phyloP scores from a whole-genome alignment of 805 yeast genomes.

The Starmerella ratchasimensis region DNA sequence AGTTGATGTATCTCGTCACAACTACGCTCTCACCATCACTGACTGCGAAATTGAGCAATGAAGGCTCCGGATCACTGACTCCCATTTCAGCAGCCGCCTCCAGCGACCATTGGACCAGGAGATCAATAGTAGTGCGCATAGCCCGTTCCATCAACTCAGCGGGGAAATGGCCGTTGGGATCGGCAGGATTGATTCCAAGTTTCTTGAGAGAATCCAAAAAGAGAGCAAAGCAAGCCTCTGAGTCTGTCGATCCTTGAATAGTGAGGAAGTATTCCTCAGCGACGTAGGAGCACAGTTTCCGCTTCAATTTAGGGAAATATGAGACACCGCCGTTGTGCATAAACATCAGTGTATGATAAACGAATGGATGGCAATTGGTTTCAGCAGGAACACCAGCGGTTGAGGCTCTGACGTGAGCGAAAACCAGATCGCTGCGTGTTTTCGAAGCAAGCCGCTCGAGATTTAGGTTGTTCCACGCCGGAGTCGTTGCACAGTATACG shows the following conservation, averaged over 20 bases:
- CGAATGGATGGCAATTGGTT: slow-evolving; percentile 94
- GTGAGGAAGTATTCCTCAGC: slow-evolving; percentile 65
- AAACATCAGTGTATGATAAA: slow-evolving; percentile 74
- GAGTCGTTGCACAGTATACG: slow-evolving; percentile 87
- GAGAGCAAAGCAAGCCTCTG: slow-evolving; percentile 88
- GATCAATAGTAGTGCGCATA: slow-evolving; percentile 54
- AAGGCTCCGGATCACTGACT: slow-evolving; percentile 44
- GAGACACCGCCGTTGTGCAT: slow-evolving; percentile 90
- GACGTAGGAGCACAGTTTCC: slow-evolving; percentile 54
- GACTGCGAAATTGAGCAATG: slow-evolving; percentile 81
- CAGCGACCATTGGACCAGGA: slow-evolving; percentile 66
- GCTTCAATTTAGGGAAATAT: slow-evolving; percentile 58
- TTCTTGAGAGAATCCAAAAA: slow-evolving; percentile 62
- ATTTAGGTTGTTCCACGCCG: slow-evolving; percentile 87
- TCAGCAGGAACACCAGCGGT: slow-evolving; percentile 90
- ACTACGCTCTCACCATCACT: slow-evolving; percentile 85
- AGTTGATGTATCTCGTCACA: slow-evolving; percentile 76
- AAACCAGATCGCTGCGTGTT: slow-evolving; percentile 70
- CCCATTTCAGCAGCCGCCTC: slow-evolving; percentile 34
- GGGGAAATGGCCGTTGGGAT: slow-evolving; percentile 38
- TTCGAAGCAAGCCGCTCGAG: slow-evolving; percentile 73
- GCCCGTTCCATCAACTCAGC: slow-evolving; percentile 48
- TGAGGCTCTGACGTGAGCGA: slow-evolving; percentile 93
- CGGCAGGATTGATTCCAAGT: slow-evolving; percentile 62
- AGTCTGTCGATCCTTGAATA: slow-evolving; percentile 89